Evolutionary conservation across 768 basidiomycete species (phyloP), one percentile per base, ranked within the genome.

Genomic region (Pleurotus giganteus): DNA sequence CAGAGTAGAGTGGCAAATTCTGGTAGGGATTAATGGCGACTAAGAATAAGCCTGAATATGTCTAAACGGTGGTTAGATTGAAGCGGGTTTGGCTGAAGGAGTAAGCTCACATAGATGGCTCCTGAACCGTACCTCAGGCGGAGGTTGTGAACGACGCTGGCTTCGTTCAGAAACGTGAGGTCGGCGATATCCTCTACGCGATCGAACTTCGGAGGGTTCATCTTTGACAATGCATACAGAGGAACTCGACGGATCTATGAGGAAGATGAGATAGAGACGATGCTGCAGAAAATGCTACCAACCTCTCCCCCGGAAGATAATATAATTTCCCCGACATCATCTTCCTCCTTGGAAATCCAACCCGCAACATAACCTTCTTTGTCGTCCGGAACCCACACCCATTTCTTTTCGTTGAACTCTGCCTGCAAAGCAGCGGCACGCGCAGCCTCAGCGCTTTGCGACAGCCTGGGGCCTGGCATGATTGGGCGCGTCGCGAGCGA

Each of bases 181-280:
- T 98, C 95, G 37, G 97, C 97, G 60, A 98, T 98, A 69, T 99
- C 97, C 60, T 94, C 93, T 3, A 95, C 95, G 28, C 93, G 84
- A 74, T 98, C 95, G 69, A 98, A 99, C 72, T 98, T 97, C 42
- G 95, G 95, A 23, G 95, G 95, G 65, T 98, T 98, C 94, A 96
- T 96, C 77, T 95, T 95, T 64, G 88, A 91, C 36, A 97, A 71
- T 19, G 86, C 82, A 59, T 92, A 88, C 58, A 94, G 79, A 13
- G 89, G 87, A 3, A 96, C 81, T 31, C 66, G 79, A 31, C 86
- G 79, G 55, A 86, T 78, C 86, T 88, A 57, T 24, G 26, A 21
- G 11, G 13, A 17, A 4, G 32, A 55, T 13, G 50, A 49, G 13
- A 34, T 31, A 17, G 45, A 2, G 21, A 39, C 39, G 31, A 50